Conservation (phyloP, 177 flowering plant species). For the Vitis hybrid region DNA sequence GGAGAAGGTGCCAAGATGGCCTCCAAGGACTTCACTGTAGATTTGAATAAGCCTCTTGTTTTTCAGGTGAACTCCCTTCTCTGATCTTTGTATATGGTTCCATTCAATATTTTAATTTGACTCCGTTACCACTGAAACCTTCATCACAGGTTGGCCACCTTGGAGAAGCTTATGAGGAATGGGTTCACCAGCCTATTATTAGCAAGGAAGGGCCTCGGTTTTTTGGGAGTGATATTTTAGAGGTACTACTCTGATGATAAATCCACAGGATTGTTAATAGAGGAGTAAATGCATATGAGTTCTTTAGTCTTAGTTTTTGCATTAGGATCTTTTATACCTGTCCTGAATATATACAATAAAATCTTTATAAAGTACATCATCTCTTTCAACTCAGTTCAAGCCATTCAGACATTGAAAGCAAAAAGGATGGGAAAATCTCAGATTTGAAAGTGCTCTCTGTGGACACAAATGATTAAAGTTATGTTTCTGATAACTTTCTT, state of each 20-base stretch:
- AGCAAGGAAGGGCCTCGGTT: constrained; percentile 62
- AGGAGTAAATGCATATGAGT: neutral
- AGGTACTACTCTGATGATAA: constrained; percentile 40
- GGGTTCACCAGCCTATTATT: constrained; percentile 73
- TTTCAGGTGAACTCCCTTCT: constrained; percentile 44
- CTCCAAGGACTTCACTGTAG: constrained; percentile 50
- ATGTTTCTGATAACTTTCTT: no score
- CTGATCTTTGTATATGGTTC: neutral
- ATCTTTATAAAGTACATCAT: no score
- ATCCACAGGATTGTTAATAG: neutral
- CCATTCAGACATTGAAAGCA: no score
- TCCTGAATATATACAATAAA: no score
- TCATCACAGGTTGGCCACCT: constrained; percentile 79
- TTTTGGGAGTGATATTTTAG: constrained; percentile 61
- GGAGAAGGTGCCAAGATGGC: constrained; percentile 35
- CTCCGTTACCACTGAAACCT: neutral
- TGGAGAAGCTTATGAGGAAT: constrained; percentile 66
- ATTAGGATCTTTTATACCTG: neutral
- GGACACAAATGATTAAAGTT: no score
- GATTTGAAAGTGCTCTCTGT: no score
- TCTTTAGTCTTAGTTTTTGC: neutral
- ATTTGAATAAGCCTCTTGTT: constrained; percentile 63
- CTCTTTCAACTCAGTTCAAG: no score
- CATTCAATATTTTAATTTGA: neutral
- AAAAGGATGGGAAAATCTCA: no score